These are phyloP conservation scores for Epichloe elymi DNA, from an alignment of 2,329 filamentous ascomycete genomes.

Conservation along the genomic window DNA sequence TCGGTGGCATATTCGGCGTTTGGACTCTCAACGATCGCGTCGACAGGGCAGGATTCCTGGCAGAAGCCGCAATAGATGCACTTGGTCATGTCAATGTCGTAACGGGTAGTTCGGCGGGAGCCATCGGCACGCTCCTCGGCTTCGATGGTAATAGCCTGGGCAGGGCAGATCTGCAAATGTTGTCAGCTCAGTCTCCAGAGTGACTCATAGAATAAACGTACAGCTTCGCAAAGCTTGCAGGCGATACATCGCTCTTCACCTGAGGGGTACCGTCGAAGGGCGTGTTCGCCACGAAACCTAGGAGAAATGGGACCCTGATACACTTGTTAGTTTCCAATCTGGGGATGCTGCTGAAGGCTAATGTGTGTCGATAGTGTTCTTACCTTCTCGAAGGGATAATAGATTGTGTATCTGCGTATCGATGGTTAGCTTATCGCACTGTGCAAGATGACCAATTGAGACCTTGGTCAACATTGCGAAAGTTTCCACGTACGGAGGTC, in stretches of 20 bases:
- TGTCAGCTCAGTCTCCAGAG: background rate
- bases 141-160: constrained; percentile 97
- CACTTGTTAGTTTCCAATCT: constrained; percentile 9
- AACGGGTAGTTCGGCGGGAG: constrained; percentile 86
- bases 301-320: constrained; percentile 82
- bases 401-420: constrained; percentile 78
- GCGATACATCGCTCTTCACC: constrained; percentile 98
- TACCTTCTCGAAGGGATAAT: constrained; percentile 95
- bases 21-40: constrained; percentile 63
- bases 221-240: constrained; percentile 97
- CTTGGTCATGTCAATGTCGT: constrained; percentile 99
- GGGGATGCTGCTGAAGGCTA: background rate
- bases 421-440: background rate
- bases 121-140: constrained; percentile 96
- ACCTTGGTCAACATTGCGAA: background rate
- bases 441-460: background rate
- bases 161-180: constrained; percentile 65
- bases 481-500: constrained; percentile 67
- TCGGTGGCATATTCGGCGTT: constrained; percentile 52
- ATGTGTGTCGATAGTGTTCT: background rate
- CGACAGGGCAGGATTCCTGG: constrained; percentile 96
- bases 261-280: constrained; percentile 86
- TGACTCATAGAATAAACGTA: constrained; percentile 18
- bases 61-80: constrained; percentile 99
- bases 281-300: constrained; percentile 96